Percentiles rank a stretch among this genome's conserved stretches.
phyloP scores from a whole-genome alignment of 139 green algal genomes.

The Closterium sp. region DNA sequence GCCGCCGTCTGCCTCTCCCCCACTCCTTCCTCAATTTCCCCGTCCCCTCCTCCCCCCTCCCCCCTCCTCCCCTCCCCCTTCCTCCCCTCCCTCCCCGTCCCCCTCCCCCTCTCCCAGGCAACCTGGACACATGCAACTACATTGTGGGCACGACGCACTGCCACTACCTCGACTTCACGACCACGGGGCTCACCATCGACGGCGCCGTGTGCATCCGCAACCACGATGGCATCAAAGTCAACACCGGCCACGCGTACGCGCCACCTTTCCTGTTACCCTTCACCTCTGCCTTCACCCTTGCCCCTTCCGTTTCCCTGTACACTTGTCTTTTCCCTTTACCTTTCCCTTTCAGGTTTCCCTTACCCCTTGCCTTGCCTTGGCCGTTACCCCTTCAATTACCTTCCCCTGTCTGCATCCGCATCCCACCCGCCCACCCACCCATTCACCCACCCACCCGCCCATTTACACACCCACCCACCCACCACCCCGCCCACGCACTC shows the following conservation, averaged over 20 bases:
- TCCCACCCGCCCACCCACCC: neutral
- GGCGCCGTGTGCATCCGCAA: slow-evolving; percentile 6
- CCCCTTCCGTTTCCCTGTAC: too few species aligned
- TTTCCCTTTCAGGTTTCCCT: neutral
- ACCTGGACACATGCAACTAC: slow-evolving; percentile 9
- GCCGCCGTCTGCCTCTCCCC: too few species aligned
- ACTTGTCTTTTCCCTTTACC: neutral
- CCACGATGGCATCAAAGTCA: slow-evolving; percentile 2
- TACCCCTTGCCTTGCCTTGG: neutral
- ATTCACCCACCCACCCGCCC: neutral
- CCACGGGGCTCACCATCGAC: neutral
- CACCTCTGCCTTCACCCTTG: neutral
- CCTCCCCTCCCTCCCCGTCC: neutral
- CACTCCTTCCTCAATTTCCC: too few species aligned
- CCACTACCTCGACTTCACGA: slow-evolving; percentile 17
- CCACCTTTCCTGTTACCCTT: too few species aligned
- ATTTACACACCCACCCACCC: too few species aligned
- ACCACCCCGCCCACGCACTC: too few species aligned
- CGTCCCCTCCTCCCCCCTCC: too few species aligned
- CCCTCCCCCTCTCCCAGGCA: neutral
- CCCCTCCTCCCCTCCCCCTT: neutral
- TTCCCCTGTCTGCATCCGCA: neutral
- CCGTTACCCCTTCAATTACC: neutral
- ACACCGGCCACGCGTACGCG: neutral
- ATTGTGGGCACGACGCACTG: neutral